phyloP scores from a whole-genome alignment of 2,329 filamentous ascomycete species.

The Elsinoe ampelina region DNA sequence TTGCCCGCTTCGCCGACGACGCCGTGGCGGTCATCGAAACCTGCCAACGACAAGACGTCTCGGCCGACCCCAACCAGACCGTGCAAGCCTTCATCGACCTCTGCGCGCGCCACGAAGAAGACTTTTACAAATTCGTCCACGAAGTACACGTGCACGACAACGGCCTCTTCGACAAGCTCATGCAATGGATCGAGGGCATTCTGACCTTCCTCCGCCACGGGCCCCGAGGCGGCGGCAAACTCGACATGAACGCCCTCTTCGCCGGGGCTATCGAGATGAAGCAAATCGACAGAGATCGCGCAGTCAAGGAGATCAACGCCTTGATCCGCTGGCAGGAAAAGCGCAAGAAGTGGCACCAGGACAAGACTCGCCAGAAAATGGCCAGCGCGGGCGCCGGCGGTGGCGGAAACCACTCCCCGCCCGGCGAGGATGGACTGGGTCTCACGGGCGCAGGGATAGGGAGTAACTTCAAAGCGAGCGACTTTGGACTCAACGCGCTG shows the following conservation, averaged over 20 bases:
- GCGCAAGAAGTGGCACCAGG: conserved; percentile 94
- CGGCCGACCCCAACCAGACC: conserved; percentile 93
- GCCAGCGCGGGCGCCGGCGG: conserved; percentile 54
- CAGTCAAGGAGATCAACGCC: conserved; percentile 69
- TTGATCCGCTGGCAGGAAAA: conserved; percentile 92
- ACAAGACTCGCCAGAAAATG: conserved; percentile 99
- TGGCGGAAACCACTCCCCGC: conserved; percentile 41
- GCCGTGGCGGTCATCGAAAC: conserved; percentile 71
- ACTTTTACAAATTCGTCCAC: conserved; percentile 98
- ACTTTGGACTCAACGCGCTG: conserved; percentile 83
- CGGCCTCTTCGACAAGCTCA: conserved; percentile 87
- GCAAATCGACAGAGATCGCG: conserved; percentile 60
- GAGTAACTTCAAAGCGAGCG: conserved; percentile 59
- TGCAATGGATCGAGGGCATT: conserved; percentile 95
- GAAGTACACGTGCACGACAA: conserved; percentile 97
- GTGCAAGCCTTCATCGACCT: conserved; percentile 97
- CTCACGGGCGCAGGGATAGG: conserved; percentile 38
- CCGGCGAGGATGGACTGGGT: conserved; percentile 26
- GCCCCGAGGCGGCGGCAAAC: conserved; percentile 63
- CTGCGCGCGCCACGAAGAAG: conserved; percentile 87
- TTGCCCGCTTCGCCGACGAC: conserved; percentile 86
- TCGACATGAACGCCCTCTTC: conserved; percentile 92
- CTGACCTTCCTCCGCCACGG: conserved; percentile 85
- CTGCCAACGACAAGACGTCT: conserved; percentile 66
- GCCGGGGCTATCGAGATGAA: conserved; percentile 63